A percentile compares a stretch with the other conserved stretches of the same genome.
Evolutionary conservation across 164 flowering plant genomes (phyloP).

Genomic region (Nelumbo lutea): DNA sequence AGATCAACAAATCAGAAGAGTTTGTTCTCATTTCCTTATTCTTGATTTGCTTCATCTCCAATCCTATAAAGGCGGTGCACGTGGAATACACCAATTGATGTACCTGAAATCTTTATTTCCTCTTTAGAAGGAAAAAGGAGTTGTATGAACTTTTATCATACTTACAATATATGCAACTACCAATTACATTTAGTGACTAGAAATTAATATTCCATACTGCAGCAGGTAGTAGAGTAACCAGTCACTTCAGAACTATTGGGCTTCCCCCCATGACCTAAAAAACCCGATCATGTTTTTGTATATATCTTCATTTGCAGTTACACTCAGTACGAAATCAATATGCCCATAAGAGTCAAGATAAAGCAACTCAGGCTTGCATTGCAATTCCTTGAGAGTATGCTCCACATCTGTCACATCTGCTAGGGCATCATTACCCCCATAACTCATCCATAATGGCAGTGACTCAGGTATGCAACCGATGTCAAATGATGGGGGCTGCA

Average conservation of each 20-base stretch:
- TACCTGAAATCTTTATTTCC: neutral
- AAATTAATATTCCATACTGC: neutral
- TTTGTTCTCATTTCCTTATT: neutral
- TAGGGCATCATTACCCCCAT: constrained; percentile 81
- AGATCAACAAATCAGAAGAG: neutral
- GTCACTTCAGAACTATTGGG: constrained; percentile 29
- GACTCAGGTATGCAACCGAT: constrained; percentile 59
- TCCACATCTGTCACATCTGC: constrained; percentile 71
- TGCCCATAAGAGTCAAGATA: constrained; percentile 84
- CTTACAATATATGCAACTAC: neutral
- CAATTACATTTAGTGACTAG: neutral
- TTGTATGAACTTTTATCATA: neutral
- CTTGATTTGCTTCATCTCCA: neutral
- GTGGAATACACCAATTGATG: too few species aligned
- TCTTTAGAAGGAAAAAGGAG: neutral
- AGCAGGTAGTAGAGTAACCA: neutral
- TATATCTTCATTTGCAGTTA: constrained; percentile 58
- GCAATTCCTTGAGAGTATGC: constrained; percentile 61
- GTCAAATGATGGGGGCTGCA: constrained; percentile 63
- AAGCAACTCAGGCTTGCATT: constrained; percentile 55
- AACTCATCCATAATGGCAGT: constrained; percentile 87
- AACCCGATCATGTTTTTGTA: constrained; percentile 57
- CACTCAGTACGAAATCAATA: constrained; percentile 66
- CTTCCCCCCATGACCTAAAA: constrained; percentile 51
- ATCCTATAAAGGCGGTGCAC: neutral